These are phyloP conservation scores for Sporothrix schenckii DNA, from an alignment of 2,329 filamentous ascomycete species.

Conservation along the genomic window DNA sequence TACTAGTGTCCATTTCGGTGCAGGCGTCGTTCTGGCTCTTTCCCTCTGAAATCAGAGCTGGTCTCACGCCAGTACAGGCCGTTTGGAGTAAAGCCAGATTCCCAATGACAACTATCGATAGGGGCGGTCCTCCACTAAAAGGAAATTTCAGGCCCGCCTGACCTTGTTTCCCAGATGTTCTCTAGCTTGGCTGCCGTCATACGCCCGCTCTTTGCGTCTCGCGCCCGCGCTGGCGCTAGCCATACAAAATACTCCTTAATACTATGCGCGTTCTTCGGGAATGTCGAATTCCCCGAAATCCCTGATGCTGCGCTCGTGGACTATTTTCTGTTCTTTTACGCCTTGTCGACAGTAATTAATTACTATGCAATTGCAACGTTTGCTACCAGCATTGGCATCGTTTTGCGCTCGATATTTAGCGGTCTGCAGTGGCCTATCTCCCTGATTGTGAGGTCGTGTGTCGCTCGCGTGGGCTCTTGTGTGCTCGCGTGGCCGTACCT, in stretches of 20 bases:
- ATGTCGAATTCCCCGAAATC: slow-evolving; percentile 27
- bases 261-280: slow-evolving; percentile 10
- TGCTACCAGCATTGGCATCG: background rate
- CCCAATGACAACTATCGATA: background rate
- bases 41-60: background rate
- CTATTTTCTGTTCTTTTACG: too few species aligned
- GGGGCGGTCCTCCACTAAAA: background rate
- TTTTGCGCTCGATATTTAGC: background rate
- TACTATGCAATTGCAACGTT: background rate
- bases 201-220: slow-evolving; percentile 20
- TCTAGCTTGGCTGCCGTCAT: background rate
- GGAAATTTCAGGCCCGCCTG: slow-evolving; percentile 25
- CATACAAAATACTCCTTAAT: background rate
- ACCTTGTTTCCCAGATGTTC: background rate
- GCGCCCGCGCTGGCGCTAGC: background rate
- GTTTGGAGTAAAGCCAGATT: slow-evolving; percentile 10
- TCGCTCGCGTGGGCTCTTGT: background rate
- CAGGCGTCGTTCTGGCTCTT: background rate
- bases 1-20: slow-evolving; percentile 16
- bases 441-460: background rate
- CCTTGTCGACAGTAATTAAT: too few species aligned
- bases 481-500: background rate
- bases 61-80: background rate
- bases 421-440: background rate
- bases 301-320: background rate